Conservation (phyloP, 75 land plant genomes). For the Cupressus sempervirens region DNA sequence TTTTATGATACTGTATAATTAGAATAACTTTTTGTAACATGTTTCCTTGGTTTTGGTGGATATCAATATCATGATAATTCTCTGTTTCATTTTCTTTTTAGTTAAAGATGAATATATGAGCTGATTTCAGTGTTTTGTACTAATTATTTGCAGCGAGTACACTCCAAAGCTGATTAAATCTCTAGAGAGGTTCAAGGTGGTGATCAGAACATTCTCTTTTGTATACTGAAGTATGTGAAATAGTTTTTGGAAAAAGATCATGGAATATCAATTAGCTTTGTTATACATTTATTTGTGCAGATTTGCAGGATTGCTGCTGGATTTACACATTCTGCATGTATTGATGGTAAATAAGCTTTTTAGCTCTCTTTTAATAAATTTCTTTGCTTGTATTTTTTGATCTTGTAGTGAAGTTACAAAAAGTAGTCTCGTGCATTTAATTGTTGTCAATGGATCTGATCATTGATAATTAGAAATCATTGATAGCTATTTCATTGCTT, state of each 20-base stretch:
- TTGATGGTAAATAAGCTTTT: slow-evolving; percentile 52
- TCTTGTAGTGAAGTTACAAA: background rate
- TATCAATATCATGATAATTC: background rate
- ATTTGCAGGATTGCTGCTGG: slow-evolving; percentile 78
- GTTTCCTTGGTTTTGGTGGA: background rate
- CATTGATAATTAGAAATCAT: background rate
- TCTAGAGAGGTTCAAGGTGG: slow-evolving; percentile 69
- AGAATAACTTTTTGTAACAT: too few species aligned
- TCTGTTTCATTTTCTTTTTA: background rate
- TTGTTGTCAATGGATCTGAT: background rate
- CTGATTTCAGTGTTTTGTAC: slow-evolving; percentile 8
- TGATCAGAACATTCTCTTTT: background rate
- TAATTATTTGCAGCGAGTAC: slow-evolving; percentile 62
- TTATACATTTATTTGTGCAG: slow-evolving; percentile 23
- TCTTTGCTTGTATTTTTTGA: background rate
- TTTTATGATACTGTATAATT: background rate
- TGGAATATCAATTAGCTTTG: background rate
- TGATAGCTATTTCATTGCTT: background rate
- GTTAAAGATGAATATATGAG: background rate
- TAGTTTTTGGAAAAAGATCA: background rate
- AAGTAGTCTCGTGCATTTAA: background rate
- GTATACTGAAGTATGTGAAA: background rate
- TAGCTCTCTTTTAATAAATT: background rate
- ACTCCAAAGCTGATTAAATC: slow-evolving; percentile 74
- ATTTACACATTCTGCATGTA: slow-evolving; percentile 78